Evolutionary conservation across 2,329 filamentous ascomycete species (phyloP).

Genomic region (Dendryphion nanum): DNA sequence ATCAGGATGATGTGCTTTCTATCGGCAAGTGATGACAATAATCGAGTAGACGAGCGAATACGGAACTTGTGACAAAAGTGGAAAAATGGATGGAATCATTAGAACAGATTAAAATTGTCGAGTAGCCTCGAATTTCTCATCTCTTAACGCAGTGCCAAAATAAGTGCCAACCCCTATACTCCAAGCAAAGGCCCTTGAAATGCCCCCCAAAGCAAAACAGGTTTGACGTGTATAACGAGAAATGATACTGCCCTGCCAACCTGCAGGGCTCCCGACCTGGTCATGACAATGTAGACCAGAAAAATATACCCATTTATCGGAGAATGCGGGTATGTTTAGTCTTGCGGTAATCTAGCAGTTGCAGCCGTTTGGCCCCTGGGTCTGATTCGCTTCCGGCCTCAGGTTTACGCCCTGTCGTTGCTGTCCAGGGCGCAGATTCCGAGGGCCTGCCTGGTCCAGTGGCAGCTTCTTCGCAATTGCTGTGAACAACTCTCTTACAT

Average conservation of each 20-base stretch:
- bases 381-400: constrained; percentile 59
- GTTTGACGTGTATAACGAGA: constrained; percentile 7
- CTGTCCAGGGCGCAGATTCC: constrained; percentile 66
- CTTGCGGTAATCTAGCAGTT: constrained; percentile 57
- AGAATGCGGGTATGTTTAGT: neutral
- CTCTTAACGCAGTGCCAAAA: constrained; percentile 18
- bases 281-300: neutral
- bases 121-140: constrained; percentile 27
- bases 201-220: constrained; percentile 13
- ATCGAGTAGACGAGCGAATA: neutral
- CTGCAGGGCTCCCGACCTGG: neutral
- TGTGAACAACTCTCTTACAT: constrained; percentile 93
- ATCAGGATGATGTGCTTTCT: neutral
- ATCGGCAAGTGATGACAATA: neutral
- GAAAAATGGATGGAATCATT: constrained; percentile 9
- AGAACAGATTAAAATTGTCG: constrained; percentile 29
- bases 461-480: constrained; percentile 97
- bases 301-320: neutral
- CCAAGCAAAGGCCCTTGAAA: constrained; percentile 21
- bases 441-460: constrained; percentile 90
- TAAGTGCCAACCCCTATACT: constrained; percentile 18
- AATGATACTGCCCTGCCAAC: constrained; percentile 9
- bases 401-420: constrained; percentile 66
- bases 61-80: neutral
- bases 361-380: constrained; percentile 60